Evolutionary conservation across 345 rosid species (phyloP), one percentile per base, ranked within the genome.

Genomic region (Erodium maritimum): DNA sequence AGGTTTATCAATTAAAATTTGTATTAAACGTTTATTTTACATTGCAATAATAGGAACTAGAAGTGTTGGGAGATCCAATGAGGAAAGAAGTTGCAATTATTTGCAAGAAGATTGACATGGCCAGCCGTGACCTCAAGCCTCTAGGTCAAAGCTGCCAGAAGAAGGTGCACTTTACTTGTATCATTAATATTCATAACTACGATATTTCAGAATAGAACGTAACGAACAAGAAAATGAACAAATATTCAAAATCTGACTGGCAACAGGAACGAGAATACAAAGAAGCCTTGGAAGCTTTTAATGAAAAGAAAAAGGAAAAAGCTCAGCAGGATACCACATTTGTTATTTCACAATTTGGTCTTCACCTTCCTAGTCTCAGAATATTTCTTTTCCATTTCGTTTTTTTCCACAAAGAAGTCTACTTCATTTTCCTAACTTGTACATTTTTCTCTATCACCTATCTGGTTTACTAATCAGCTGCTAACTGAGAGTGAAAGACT

Each of bases 101-200:
- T 12, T 73, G 86, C 10, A 83, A 87, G 74, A 85, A 71, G 77
- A 79, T 90, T 17, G 97, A 90, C 60, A 56, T 73, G 64, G 82
- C 77, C 1, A 79, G 76, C 29, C 66, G 79, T 58, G 94, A 90
- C 58, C 71, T 90, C 17, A 85, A 85, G 75, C 73, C 87, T 48
- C 65, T 87, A 11, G 89, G 87, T n/a, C 85, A 77, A 64, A 80
- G 79, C 73, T 83, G 85, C 68, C 95, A 83, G 21, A 90, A 83
- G 66, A 90, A 82, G 95, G 95, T 89, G 46, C 13, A 21, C 8
- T 19, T 19, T 10, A 10, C 19, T 13, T 45, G 14, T 29, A 33
- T 53, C 18, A 21, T 1, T 21, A 25, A 25, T 25, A 25, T 25
- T 3, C 33, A 25, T 25, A 25, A 7, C 33, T 25, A 25, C 33